Evolutionary conservation across 1,139 yeast species (phyloP), one percentile per base, ranked within the genome.

Genomic region (Candida sanyaensis): DNA sequence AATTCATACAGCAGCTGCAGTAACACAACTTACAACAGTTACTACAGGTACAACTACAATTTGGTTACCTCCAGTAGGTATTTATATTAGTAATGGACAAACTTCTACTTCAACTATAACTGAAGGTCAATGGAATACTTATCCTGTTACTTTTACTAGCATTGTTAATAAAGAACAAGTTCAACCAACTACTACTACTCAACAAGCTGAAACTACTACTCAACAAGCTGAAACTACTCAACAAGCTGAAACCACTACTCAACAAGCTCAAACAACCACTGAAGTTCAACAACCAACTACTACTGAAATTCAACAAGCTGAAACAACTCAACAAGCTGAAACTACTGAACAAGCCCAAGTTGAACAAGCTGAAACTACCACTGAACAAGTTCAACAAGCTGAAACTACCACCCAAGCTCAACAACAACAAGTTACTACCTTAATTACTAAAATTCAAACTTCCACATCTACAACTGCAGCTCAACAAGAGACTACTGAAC

Each of bases 31-130:
- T 1, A 69, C 76, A 48, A 77, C 81, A 23, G 72, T 73, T 53
- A 74, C 82, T 23, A 83, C 88, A 1, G 80, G 84, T 7, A 83
- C 87, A 5, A 76, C 83, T 39, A 77, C 87, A 8, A 70, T 80
- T 28, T 73, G 78, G 50, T 80, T 86, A 48, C 89, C 91, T 44
- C 83, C 89, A n/a, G 90, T 86, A 30, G 81, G 84, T 60, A 71
- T 83, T 38, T 71, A 84, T 42, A 75, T 86, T 47, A 80, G 86
- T 38, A 79, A 81, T 60, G 87, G 81, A 50, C 80, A 71, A 33
- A 81, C 88, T 36, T 81, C 75, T 55, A 85, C 91, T 7, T 71
- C 71, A 54, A 84, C 89, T 41, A 65, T 78, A 50, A 65, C 77
- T 30, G 65, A 64, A 24, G 61, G 61, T 30, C 68, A 52, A 44